Evolutionary conservation across 2,329 filamentous ascomycete genomes (phyloP).

Genomic region (Fusarium burgessii): DNA sequence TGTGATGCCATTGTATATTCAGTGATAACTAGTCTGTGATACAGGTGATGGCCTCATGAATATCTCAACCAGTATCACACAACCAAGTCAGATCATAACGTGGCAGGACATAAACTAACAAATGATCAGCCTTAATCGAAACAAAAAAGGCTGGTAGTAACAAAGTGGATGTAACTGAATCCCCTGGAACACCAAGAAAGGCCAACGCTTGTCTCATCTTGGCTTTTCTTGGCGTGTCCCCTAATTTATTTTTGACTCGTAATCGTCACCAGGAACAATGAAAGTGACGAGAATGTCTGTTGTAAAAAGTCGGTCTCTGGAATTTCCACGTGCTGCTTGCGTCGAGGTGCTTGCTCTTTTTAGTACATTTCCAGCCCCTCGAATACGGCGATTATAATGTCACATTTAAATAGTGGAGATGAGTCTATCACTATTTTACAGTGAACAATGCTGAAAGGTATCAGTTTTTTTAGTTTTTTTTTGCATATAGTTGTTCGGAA

Average conservation of each 20-base stretch:
- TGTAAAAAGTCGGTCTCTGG: constrained; percentile 13
- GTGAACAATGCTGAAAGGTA: background rate
- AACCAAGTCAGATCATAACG: background rate
- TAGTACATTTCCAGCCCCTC: background rate
- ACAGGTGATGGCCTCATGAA: background rate
- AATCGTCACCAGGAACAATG: background rate
- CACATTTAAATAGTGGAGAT: background rate
- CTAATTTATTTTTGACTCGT: constrained; percentile 1
- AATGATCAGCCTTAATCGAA: background rate
- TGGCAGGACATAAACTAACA: constrained; percentile 14
- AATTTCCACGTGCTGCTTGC: constrained; percentile 25
- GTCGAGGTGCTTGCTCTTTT: background rate
- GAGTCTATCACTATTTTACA: background rate
- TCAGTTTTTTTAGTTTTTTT: too few species aligned
- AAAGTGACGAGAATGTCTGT: constrained; percentile 16
- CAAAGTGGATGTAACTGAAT: background rate
- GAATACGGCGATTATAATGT: background rate
- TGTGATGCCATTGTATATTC: background rate
- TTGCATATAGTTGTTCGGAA: background rate
- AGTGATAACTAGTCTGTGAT: background rate
- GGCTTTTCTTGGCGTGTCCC: constrained; percentile 38
- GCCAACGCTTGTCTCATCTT: constrained; percentile 34
- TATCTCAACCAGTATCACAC: background rate
- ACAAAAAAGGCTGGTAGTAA: constrained; percentile 21
- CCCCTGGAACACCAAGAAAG: constrained; percentile 16